Percentiles rank a stretch among this genome's conserved stretches.
These are phyloP conservation scores for Pseudogymnoascus sp. DNA, from an alignment of 2,329 filamentous ascomycete genomes.

Conservation along the genomic window DNA sequence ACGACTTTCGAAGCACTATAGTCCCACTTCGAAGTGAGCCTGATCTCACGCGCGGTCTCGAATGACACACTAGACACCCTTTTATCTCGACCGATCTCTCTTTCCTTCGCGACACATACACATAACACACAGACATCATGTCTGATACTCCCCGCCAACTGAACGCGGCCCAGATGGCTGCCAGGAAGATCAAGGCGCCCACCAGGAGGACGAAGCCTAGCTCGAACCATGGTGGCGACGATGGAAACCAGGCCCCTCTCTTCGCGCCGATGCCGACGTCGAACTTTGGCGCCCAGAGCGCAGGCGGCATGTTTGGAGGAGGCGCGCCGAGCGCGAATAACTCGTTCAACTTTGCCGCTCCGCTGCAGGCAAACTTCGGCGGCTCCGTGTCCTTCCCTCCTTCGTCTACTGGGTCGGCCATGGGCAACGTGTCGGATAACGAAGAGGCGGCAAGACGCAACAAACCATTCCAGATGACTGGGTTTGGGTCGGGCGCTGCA, in stretches of 20 bases:
- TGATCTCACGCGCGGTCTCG: neutral
- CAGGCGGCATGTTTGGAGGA: slow-evolving; percentile 25
- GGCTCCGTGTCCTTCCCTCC: slow-evolving; percentile 14
- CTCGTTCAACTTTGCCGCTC: slow-evolving; percentile 24
- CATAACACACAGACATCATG: neutral
- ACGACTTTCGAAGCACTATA: neutral
- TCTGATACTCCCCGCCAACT: neutral
- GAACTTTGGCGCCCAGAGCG: slow-evolving; percentile 4
- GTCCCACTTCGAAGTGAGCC: neutral
- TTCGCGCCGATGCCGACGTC: slow-evolving; percentile 16
- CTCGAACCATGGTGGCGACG: neutral
- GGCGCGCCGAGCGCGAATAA: slow-evolving; percentile 19
- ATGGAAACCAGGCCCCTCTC: slow-evolving; percentile 8
- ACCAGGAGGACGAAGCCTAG: slow-evolving; percentile 12
- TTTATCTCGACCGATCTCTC: neutral
- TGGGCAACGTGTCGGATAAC: neutral
- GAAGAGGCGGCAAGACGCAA: slow-evolving; percentile 14
- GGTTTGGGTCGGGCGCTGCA: neutral
- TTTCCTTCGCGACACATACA: neutral
- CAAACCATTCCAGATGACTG: slow-evolving; percentile 10
- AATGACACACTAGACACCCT: slow-evolving; percentile 2
- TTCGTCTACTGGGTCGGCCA: neutral
- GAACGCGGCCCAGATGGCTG: slow-evolving; percentile 29
- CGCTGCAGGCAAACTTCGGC: slow-evolving; percentile 8
- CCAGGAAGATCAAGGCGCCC: slow-evolving; percentile 24